Conservation (phyloP, 805 yeast species). For the Saccharomycopsis sp. region DNA sequence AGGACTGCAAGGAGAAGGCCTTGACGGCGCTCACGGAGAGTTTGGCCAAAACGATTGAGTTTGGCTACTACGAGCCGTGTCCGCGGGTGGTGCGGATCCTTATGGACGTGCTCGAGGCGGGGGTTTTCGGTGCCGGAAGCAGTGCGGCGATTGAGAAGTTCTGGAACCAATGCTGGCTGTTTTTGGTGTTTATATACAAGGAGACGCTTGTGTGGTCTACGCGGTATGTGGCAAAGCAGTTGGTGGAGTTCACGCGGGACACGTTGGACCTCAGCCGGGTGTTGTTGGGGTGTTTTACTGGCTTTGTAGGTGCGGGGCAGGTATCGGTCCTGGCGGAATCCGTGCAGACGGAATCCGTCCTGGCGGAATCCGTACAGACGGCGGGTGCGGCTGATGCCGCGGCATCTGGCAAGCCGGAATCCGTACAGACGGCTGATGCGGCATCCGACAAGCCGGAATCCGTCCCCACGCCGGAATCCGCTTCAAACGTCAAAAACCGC, state of each 20-base stretch:
- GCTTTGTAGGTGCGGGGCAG: too few species aligned
- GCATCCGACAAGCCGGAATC: constrained; percentile 19
- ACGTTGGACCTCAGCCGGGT: constrained; percentile 70
- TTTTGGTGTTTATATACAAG: constrained; percentile 59
- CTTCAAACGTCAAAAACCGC: constrained; percentile 23
- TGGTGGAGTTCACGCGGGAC: constrained; percentile 81
- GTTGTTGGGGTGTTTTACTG: constrained; percentile 58
- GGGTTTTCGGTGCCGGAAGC: constrained; percentile 42
- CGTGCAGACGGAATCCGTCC: too few species aligned
- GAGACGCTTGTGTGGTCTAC: constrained; percentile 74
- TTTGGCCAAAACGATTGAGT: constrained; percentile 37
- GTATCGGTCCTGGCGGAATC: too few species aligned
- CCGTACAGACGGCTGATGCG: too few species aligned
- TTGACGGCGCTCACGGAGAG: constrained; percentile 43
- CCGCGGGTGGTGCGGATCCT: constrained; percentile 67
- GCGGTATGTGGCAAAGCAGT: constrained; percentile 41
- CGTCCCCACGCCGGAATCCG: too few species aligned
- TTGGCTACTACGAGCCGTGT: constrained; percentile 60
- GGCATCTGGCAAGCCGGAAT: too few species aligned
- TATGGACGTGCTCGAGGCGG: constrained; percentile 63
- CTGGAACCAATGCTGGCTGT: constrained; percentile 72
- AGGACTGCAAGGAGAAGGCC: constrained; percentile 37
- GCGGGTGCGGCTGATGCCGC: too few species aligned
- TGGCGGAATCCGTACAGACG: too few species aligned
- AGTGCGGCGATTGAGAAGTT: constrained; percentile 30